Percentiles rank a stretch among this genome's conserved stretches.
phyloP scores from a whole-genome alignment of 371 early-diverging fungal genomes.

The Batkoa obscura region DNA sequence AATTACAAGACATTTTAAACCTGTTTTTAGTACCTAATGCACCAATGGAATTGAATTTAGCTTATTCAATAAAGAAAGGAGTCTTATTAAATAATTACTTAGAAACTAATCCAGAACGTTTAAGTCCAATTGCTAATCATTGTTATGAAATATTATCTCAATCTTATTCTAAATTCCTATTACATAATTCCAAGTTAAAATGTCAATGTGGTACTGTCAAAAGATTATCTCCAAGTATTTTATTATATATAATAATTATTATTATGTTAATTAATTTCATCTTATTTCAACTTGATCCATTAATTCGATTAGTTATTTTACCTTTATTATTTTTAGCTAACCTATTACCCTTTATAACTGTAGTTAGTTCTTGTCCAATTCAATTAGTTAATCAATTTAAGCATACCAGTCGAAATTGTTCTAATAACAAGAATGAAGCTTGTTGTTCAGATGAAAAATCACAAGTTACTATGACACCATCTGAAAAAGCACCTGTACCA shows the following conservation, averaged over 20 bases:
- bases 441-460: no score
- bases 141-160: neutral
- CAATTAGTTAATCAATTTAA: neutral
- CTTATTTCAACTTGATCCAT: neutral
- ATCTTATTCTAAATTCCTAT: neutral
- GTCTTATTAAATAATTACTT: neutral
- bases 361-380: neutral
- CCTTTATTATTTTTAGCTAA: neutral
- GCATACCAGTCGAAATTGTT: neutral
- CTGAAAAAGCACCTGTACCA: neutral
- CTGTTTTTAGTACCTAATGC: neutral
- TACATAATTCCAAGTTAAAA: neutral
- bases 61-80: neutral
- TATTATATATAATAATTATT: neutral
- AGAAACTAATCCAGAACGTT: neutral
- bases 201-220: neutral
- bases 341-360: neutral
- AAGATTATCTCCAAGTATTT: neutral
- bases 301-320: neutral
- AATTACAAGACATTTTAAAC: neutral
- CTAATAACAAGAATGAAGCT: neutral
- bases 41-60: neutral
- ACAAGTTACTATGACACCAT: neutral
- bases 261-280: neutral
- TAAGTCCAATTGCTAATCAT: neutral